Evolutionary conservation across 768 basidiomycete genomes (phyloP), one percentile per base, ranked within the genome.

Genomic region (Agrocybe pediades): DNA sequence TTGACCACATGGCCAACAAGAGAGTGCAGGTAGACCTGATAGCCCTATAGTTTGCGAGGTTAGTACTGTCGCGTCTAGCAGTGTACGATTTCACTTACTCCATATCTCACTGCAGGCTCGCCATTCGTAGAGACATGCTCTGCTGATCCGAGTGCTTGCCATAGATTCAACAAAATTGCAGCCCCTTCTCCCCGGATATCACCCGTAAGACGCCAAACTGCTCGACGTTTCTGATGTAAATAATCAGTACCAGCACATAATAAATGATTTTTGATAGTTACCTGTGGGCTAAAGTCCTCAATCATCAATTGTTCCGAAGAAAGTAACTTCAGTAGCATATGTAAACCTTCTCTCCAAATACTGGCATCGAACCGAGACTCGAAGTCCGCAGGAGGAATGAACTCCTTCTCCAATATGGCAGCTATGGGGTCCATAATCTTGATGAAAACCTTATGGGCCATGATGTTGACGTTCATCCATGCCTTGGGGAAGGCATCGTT

Each of bases 271-370:
- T 25, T 30, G 29, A 29, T 9, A 46, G 73, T 30, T 54, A 90
- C 92, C 82, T 96, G 96, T 1, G 95, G 92, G 63, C 87, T 92
- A 57, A 95, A 95, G 56, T 98, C 93, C 68, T 98, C 96, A 44
- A 98, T 94, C 15, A 92, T 86, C 16, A 98, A 79, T 53, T 95
- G 92, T 43, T 95, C 91, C 3, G 93, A 96, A 4, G 92, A 89
- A 24, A 96, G 75, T 27, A 97, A 76, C 56, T 87, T 88, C 59
- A 98, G 78, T 8, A 97, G 75, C 79, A 95, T 88, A 48, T 82
- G 77, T 60, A 98, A 85, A 39, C 83, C 85, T 41, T 90, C 88
- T 48, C 75, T 81, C 96, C 96, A 98, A 15, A 98, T 73, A 8
- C 74, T 74, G 1, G 83, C 69, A 65, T 95, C 85, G 68, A 98